Evolutionary conservation across 768 basidiomycete genomes (phyloP).

Genomic region (Hericium rajendrae): DNA sequence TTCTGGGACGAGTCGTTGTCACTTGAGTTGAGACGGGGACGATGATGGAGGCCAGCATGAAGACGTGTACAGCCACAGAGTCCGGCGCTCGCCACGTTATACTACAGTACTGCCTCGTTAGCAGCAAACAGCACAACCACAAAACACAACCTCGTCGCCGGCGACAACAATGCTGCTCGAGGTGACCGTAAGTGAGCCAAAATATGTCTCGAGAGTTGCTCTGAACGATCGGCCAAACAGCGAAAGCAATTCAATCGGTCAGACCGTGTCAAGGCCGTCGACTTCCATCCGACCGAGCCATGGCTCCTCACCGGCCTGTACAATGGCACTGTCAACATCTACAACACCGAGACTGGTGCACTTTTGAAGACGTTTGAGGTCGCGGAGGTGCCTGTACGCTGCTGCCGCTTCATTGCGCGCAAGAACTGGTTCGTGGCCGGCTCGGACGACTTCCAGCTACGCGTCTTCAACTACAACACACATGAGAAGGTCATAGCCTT

Average conservation of each 20-base stretch:
- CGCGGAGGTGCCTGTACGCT: constrained; percentile 93
- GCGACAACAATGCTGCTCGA: constrained; percentile 36
- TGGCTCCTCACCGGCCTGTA: constrained; percentile 89
- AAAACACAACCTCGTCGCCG: not conserved
- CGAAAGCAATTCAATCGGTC: constrained; percentile 87
- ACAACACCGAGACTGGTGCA: constrained; percentile 90
- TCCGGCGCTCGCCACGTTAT: not conserved
- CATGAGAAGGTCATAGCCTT: constrained; percentile 92
- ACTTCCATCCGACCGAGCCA: constrained; percentile 96
- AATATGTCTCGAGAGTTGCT: not conserved
- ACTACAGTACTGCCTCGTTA: not conserved
- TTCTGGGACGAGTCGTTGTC: not conserved
- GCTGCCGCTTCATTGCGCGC: constrained; percentile 91
- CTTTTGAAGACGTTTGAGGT: constrained; percentile 95
- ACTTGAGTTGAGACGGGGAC: not conserved
- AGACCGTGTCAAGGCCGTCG: constrained; percentile 94
- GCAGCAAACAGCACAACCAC: not conserved
- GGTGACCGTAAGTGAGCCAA: constrained; percentile 34
- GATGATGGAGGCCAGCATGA: not conserved
- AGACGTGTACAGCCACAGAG: not conserved
- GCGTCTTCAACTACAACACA: constrained; percentile 98
- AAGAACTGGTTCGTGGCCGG: constrained; percentile 97
- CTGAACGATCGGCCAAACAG: constrained; percentile 30
- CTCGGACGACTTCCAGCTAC: constrained; percentile 84
- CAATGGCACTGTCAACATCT: constrained; percentile 97